Base-by-base conservation (phyloP, 2,329 filamentous ascomycete genomes). In the Alternaria brassicae region DNA sequence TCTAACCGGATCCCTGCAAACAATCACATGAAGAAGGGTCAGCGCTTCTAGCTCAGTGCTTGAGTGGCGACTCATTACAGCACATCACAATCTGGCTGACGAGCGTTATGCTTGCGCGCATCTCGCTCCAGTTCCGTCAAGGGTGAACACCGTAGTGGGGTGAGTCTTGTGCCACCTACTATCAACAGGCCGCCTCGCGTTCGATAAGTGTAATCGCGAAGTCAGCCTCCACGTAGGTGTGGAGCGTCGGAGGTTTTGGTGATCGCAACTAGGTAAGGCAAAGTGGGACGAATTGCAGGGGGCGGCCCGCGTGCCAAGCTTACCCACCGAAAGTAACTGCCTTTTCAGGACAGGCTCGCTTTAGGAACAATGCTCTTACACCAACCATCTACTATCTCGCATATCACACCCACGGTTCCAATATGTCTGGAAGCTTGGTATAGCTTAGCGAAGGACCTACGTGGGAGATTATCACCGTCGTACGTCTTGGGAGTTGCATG, bases 351-450 rank as follows among this genome's bases (percentile, higher is more conserved):
- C 17, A 47, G 7, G 7, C 28, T 32, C 10, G 15, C 3, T 19
- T n/a, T 19, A 21, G 21, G 13, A 21, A 32, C 28, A 21, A 47
- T 47, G 15, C 44, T 47, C n/a, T 28, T 19, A 34, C 44, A 23
- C 44, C 44, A 47, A 47, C 44, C 44, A 47, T 47, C 3, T 34
- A 27, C 44, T 47, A 36, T 34, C 44, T 48, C 44, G 30, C 44
- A 48, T 34, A 34, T 36, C 19, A 13, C 44, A n/a, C 44, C 30
- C 30, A 36, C 44, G 19, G 23, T 30, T 6, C 28, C 19, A 48
- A 48, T 48, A 48, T 36, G 36, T 34, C n/a, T 7, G 30, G 44
- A 48, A 48, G 13, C 19, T 36, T 48, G 19, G 19, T 34, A 48
- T 23, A 21, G 44, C 44, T 47, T 36, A 30, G 30, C 44, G 13